phyloP scores from a whole-genome alignment of 805 yeast genomes.

The Schwanniomyces occidentalis region DNA sequence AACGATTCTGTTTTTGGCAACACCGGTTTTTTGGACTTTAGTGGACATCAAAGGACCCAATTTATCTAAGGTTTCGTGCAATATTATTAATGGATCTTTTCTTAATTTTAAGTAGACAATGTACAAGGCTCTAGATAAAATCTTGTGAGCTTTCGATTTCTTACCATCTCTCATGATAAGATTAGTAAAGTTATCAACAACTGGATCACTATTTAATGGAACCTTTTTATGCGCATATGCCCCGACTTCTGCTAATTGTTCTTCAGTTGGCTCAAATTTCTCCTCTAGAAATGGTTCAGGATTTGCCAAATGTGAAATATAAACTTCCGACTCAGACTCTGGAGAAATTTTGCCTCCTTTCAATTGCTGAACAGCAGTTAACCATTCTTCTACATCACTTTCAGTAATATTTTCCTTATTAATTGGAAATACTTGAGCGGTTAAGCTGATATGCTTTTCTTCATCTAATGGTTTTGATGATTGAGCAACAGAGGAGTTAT shows the following conservation, averaged over 20 bases:
- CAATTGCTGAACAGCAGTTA: constrained; percentile 42
- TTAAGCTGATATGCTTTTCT: constrained; percentile 15
- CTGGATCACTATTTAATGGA: constrained; percentile 67
- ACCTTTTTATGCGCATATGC: constrained; percentile 50
- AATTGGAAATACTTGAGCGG: constrained; percentile 40
- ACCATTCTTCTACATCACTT: constrained; percentile 48
- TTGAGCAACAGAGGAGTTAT: constrained; percentile 7
- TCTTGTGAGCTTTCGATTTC: constrained; percentile 75
- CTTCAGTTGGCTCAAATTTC: constrained; percentile 58
- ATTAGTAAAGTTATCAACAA: constrained; percentile 74
- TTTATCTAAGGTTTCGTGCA: constrained; percentile 72
- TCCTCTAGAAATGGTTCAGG: constrained; percentile 35
- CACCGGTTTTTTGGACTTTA: constrained; percentile 76
- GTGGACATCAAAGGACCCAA: constrained; percentile 84
- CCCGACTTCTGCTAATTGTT: constrained; percentile 61
- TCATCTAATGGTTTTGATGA: constrained; percentile 1
- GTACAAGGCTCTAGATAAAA: constrained; percentile 75
- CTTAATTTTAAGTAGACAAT: constrained; percentile 71
- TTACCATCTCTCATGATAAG: constrained; percentile 92
- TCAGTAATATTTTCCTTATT: constrained; percentile 39
- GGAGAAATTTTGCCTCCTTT: constrained; percentile 33
- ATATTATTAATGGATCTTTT: constrained; percentile 74
- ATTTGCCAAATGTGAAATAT: constrained; percentile 37
- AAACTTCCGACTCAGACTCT: constrained; percentile 34
- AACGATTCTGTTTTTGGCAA: constrained; percentile 76